These are phyloP conservation scores for Clitopilus hobsonii DNA, from an alignment of 768 basidiomycete species.

Conservation along the genomic window DNA sequence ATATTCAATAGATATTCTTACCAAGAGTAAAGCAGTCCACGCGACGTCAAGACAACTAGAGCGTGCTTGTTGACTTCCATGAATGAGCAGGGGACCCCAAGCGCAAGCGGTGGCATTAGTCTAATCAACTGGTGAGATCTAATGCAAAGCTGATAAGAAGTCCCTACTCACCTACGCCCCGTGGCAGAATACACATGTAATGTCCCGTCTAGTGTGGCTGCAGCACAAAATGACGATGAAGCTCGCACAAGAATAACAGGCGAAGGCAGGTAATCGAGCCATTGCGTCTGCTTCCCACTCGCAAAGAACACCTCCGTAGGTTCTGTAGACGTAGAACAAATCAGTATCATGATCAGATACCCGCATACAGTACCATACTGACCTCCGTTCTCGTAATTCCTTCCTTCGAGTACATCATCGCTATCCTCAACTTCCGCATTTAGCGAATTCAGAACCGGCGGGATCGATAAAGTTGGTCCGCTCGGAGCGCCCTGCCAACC, in stretches of 20 bases:
- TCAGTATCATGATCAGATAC: neutral
- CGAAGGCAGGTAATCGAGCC: slow-evolving; percentile 84
- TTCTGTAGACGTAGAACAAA: slow-evolving; percentile 27
- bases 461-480: slow-evolving; percentile 44
- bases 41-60: slow-evolving; percentile 68
- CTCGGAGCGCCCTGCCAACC: slow-evolving; percentile 8
- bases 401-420: slow-evolving; percentile 68
- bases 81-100: slow-evolving; percentile 68
- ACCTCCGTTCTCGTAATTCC: slow-evolving; percentile 71
- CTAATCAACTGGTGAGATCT: slow-evolving; percentile 32
- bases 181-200: slow-evolving; percentile 82
- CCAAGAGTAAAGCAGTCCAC: slow-evolving; percentile 76
- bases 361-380: slow-evolving; percentile 16
- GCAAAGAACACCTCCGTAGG: slow-evolving; percentile 64
- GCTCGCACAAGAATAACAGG: slow-evolving; percentile 66
- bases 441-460: slow-evolving; percentile 57
- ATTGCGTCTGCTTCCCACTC: slow-evolving; percentile 67
- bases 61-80: slow-evolving; percentile 62
- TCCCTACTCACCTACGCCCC: slow-evolving; percentile 67
- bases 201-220: slow-evolving; percentile 71
- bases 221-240: slow-evolving; percentile 67
- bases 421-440: slow-evolving; percentile 58
- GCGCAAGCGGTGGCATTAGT: slow-evolving; percentile 67
- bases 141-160: neutral
- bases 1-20: slow-evolving; percentile 25